Percentiles rank a stretch among this genome's conserved stretches.
phyloP scores from a whole-genome alignment of 345 rosid species.

The Hypericum androsaemum region DNA sequence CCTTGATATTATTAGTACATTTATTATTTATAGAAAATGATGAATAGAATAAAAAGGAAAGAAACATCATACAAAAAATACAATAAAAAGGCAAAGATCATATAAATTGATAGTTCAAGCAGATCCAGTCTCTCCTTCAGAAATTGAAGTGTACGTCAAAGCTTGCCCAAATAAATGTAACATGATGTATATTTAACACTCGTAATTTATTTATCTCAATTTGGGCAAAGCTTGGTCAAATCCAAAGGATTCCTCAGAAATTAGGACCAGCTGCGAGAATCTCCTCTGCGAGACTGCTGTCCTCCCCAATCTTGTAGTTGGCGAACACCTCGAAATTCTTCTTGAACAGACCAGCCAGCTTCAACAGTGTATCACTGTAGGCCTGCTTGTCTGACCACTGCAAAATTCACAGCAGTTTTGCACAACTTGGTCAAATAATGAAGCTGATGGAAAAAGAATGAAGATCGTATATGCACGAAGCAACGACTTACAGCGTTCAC shows the following conservation, averaged over 20 bases:
- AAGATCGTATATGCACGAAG: background rate
- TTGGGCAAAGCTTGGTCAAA: too few relatives aligned
- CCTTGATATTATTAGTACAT: too few relatives aligned
- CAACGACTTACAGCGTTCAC: conserved; percentile 49
- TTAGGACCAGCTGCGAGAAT: conserved; percentile 83
- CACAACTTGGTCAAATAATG: background rate
- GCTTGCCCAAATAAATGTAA: too few relatives aligned
- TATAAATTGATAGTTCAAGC: too few relatives aligned
- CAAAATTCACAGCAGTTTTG: conserved; percentile 8
- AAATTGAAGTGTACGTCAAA: too few relatives aligned
- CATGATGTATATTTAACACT: too few relatives aligned
- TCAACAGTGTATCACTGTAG: conserved; percentile 64
- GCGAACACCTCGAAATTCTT: conserved; percentile 75
- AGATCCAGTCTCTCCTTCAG: too few relatives aligned
- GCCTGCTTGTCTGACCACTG: conserved; percentile 86
- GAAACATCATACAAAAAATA: too few relatives aligned
- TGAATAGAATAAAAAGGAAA: too few relatives aligned
- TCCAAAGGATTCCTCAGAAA: conserved; percentile 20
- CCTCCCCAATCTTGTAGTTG: conserved; percentile 63
- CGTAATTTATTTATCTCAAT: too few relatives aligned
- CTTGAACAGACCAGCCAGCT: conserved; percentile 77
- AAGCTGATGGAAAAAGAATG: background rate
- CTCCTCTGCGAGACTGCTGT: conserved; percentile 64
- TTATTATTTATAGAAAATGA: too few relatives aligned
- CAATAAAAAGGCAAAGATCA: too few relatives aligned